phyloP scores from a whole-genome alignment of 352 stramenopile species.

The Globisporangium viniferum region DNA sequence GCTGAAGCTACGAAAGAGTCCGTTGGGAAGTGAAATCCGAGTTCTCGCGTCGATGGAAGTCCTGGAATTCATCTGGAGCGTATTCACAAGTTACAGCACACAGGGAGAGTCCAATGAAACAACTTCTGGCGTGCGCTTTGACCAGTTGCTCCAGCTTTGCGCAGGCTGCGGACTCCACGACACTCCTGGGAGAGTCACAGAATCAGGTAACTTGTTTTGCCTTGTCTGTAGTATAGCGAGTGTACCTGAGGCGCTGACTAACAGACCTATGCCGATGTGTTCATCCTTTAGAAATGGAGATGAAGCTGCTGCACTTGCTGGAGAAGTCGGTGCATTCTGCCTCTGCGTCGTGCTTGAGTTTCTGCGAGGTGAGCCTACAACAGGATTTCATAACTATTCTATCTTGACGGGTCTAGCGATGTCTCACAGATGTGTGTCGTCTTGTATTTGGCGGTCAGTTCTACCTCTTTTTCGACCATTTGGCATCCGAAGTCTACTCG shows the following conservation, averaged over 20 bases:
- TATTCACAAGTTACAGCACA: constrained; percentile 1
- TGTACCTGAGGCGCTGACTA: too few relatives aligned
- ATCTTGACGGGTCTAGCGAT: neutral
- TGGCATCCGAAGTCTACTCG: neutral
- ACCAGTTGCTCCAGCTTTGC: constrained; percentile 6
- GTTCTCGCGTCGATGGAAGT: neutral
- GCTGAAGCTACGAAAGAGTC: neutral
- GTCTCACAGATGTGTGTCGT: neutral
- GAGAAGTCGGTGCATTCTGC: neutral
- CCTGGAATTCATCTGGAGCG: neutral
- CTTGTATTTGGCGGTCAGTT: neutral
- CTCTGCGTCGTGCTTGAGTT: constrained; percentile 6
- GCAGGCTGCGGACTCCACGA: constrained; percentile 1
- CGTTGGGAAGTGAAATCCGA: neutral
- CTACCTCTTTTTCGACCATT: constrained; percentile 1
- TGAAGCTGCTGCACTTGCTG: constrained; percentile 7
- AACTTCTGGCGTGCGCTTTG: constrained; percentile 4
- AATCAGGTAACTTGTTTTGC: neutral
- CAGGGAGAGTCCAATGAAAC: neutral
- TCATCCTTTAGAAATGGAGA: constrained; percentile 7
- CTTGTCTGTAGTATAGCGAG: neutral
- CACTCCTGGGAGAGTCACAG: neutral
- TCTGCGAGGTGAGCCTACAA: neutral
- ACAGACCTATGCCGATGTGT: neutral
- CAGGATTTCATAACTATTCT: neutral